Base-by-base conservation (phyloP, 2,329 filamentous ascomycete species). In the Kalaharituber pfeilii region DNA sequence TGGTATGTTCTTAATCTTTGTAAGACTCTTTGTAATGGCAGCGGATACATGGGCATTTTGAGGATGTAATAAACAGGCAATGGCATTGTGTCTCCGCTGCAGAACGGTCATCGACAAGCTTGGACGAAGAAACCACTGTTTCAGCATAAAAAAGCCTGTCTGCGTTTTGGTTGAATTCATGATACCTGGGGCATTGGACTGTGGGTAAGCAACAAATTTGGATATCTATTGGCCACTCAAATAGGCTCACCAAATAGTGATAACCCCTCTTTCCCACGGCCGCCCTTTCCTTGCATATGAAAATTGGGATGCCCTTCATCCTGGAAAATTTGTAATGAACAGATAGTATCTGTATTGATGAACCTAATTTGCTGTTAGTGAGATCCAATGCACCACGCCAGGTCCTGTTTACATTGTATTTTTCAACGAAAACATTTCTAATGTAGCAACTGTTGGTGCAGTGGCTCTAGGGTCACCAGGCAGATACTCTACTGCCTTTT, bases 301-400 rank as follows among this genome's bases (percentile, higher is more conserved):
- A 77, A 80, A 64, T 86, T 87, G 3, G 86, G 88, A 66, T 94
- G 86, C 9, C 78, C 78, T 66, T 95, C 88, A 1, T 82, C 79
- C 53, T 83, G 81, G 25, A 94, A 73, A 26, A 98, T 85, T 63
- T 95, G 89, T 7, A 98, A 74, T 1, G 87, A 87, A 13, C 78
- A 69, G 42, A 96, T 70, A 0, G 88, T 84, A 64, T 95, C 86
- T 2, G 76, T 71, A 61, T 86, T 91, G 60, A 95, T 73, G 63
- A 91, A 86, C 80, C 89, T 86, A 51, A 70, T 70, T 53, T 33
- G 69, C 67, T 47, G 39, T 57, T 49, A 63, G 20, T 47, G 33
- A 47, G 15, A 47, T 47, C 25, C 13, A 47, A 22, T 15, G 11
- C 24, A 47, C 13, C 13, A 9, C n/a, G 30, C 9, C 52, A 51